Evolutionary conservation across 2,329 filamentous ascomycete species (phyloP).

Genomic region (Pyricularia sp.): DNA sequence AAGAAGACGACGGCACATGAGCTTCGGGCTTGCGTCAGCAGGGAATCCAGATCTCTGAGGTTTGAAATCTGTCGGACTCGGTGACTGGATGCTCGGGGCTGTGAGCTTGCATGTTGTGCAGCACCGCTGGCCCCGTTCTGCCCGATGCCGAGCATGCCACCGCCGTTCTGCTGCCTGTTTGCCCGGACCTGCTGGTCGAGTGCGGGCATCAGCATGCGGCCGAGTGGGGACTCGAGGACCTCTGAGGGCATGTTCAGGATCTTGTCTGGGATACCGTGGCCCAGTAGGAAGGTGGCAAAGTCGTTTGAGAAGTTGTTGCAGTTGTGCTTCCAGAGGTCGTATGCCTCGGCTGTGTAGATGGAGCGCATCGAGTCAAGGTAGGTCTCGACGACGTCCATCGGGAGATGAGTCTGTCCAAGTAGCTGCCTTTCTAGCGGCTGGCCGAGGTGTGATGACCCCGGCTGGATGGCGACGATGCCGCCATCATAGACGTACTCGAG

Average conservation of each 20-base stretch:
- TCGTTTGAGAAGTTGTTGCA: conserved; percentile 98
- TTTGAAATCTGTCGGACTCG: conserved; percentile 48
- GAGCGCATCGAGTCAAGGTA: conserved; percentile 74
- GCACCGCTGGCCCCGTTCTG: neutral
- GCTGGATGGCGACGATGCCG: conserved; percentile 67
- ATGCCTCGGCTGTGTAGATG: conserved; percentile 76
- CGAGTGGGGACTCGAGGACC: conserved; percentile 76
- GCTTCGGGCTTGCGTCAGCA: conserved; percentile 44
- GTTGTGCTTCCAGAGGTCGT: conserved; percentile 83
- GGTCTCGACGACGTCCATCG: conserved; percentile 70
- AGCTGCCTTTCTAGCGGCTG: conserved; percentile 62
- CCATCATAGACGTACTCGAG: conserved; percentile 85
- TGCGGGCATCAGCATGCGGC: conserved; percentile 74
- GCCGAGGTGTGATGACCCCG: conserved; percentile 79
- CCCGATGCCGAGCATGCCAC: conserved; percentile 21
- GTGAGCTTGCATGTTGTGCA: neutral
- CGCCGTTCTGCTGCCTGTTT: conserved; percentile 32
- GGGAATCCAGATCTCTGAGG: conserved; percentile 43
- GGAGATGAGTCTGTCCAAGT: conserved; percentile 66
- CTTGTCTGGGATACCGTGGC: conserved; percentile 74
- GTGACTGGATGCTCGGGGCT: neutral
- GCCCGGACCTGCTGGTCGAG: conserved; percentile 37
- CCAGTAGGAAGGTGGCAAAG: conserved; percentile 76
- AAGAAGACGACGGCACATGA: conserved; percentile 81
- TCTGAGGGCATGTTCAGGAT: conserved; percentile 76